phyloP scores from a whole-genome alignment of 2,329 filamentous ascomycete genomes.

The Aureobasidium lini region DNA sequence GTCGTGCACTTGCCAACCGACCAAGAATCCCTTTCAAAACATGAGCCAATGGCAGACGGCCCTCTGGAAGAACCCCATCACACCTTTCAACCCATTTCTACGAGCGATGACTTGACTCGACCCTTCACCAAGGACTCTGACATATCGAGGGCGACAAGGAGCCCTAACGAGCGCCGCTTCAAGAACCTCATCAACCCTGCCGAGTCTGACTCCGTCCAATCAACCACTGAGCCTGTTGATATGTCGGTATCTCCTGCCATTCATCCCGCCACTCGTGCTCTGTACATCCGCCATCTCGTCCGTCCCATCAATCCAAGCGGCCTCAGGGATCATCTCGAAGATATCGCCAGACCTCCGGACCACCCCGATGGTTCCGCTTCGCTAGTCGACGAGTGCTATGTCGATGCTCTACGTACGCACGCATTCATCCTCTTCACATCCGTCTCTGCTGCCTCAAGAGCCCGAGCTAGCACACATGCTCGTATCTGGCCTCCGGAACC shows the following conservation, averaged over 20 bases:
- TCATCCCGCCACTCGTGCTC: conserved; percentile 50
- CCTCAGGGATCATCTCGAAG: conserved; percentile 61
- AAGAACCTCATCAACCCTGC: conserved; percentile 22
- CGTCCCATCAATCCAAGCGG: conserved; percentile 65
- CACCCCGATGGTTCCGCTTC: conserved; percentile 41
- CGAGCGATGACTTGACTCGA: conserved; percentile 1
- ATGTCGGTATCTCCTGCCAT: conserved; percentile 28
- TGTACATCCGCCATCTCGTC: conserved; percentile 90
- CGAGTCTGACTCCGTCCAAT: not conserved
- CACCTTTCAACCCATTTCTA: conserved; percentile 11
- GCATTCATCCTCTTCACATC: conserved; percentile 70
- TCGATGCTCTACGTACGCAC: conserved; percentile 82
- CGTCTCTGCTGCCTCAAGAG: conserved; percentile 64
- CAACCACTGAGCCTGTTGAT: conserved; percentile 6
- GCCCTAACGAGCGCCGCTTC: conserved; percentile 23
- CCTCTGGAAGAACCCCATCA: conserved; percentile 13
- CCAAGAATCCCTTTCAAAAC: not conserved
- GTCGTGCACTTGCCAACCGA: not conserved
- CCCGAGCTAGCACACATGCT: conserved; percentile 68
- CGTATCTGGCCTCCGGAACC: conserved; percentile 81
- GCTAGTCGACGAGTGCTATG: conserved; percentile 61
- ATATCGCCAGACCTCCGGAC: conserved; percentile 56
- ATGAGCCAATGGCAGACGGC: conserved; percentile 19
- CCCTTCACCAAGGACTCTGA: not conserved
- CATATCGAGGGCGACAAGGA: not conserved